A percentile compares a stretch with the other conserved stretches of the same genome.
Evolutionary conservation across 208 protist genomes (phyloP).

Genomic region (Blastocrithidia nonstop): DNA sequence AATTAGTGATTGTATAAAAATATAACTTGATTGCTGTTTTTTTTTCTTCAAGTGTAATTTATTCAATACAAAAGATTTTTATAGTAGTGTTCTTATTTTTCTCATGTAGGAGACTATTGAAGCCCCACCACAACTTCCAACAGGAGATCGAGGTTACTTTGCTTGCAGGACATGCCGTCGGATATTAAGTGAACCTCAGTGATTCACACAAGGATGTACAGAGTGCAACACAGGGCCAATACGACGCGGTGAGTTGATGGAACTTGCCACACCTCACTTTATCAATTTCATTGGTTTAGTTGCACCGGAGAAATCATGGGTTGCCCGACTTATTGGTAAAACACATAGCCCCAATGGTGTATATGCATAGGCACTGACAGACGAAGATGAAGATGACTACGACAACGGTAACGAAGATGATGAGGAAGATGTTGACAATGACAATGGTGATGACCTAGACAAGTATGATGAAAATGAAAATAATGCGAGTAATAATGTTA

Average conservation of each 20-base stretch:
- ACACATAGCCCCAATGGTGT: constrained; percentile 25
- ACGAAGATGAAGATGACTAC: constrained; percentile 25
- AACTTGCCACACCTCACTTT: constrained; percentile 66
- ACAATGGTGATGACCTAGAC: constrained; percentile 8
- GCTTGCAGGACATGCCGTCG: constrained; percentile 66
- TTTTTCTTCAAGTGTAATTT: too few relatives aligned
- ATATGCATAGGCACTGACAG: constrained; percentile 51
- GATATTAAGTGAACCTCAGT: constrained; percentile 60
- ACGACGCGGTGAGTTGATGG: constrained; percentile 35
- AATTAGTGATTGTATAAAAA: too few relatives aligned
- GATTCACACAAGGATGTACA: constrained; percentile 45
- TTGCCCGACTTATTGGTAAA: constrained; percentile 65
- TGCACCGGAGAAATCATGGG: constrained; percentile 68
- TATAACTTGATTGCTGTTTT: too few relatives aligned
- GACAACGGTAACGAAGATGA: constrained; percentile 8
- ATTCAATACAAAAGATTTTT: too few relatives aligned
- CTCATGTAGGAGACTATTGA: constrained; percentile 13
- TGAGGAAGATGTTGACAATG: constrained; percentile 7
- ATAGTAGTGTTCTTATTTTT: too few relatives aligned
- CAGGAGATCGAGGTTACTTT: constrained; percentile 47
- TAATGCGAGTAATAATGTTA: constrained; percentile 1
- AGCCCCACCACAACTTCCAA: constrained; percentile 57
- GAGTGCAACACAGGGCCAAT: constrained; percentile 53
- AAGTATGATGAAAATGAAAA: constrained; percentile 3
- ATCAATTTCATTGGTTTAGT: constrained; percentile 77